Evolutionary conservation across 176 grass and related monocot species (phyloP).

Genomic region (Aegilops umbellulata): DNA sequence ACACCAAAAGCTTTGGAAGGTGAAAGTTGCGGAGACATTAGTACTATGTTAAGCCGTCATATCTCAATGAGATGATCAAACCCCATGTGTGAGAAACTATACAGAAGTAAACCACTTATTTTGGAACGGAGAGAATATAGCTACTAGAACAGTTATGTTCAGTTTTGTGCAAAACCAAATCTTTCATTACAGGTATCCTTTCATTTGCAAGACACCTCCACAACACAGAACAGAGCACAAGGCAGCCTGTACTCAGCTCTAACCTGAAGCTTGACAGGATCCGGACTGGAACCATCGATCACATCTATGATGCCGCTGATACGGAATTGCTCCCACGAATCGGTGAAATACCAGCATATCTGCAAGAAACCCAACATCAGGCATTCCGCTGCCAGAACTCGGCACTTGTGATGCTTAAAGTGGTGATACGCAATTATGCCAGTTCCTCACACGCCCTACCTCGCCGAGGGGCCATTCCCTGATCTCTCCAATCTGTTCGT

Average conservation of each 20-base stretch:
- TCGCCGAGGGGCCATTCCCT: slow-evolving; percentile 64
- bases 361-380: slow-evolving; percentile 21
- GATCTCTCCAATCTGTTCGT: slow-evolving; percentile 63
- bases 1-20: background rate
- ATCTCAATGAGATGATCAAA: background rate
- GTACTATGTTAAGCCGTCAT: background rate
- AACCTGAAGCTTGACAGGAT: slow-evolving; percentile 76
- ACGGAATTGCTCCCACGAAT: slow-evolving; percentile 92
- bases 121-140: too few species aligned
- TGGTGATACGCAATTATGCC: background rate
- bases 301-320: slow-evolving; percentile 69
- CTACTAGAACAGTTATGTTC: background rate
- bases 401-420: background rate
- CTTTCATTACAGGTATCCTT: background rate
- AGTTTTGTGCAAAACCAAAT: background rate
- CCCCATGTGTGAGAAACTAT: background rate
- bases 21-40: background rate
- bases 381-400: background rate
- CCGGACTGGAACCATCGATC: slow-evolving; percentile 57
- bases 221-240: background rate
- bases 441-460: slow-evolving; percentile 31
- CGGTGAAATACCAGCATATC: slow-evolving; percentile 97
- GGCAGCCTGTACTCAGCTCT: background rate
- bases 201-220: background rate
- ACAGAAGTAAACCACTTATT: background rate